Conservation (phyloP, 2,329 filamentous ascomycete genomes). For the Colletotrichum sp. region DNA sequence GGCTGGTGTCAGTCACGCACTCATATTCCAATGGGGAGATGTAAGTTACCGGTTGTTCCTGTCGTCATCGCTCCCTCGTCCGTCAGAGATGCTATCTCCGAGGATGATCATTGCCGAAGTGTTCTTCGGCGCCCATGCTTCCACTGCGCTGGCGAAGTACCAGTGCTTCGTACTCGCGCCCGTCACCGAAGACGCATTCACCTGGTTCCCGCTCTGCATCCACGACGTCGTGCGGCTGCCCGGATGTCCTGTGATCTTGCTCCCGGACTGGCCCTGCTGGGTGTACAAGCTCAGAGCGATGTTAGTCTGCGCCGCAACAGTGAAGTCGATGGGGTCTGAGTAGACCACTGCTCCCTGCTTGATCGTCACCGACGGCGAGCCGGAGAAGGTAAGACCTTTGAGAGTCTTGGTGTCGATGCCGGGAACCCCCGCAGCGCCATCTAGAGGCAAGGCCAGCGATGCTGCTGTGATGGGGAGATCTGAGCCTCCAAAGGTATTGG, state of each 20-base stretch:
- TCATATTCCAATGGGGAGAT: not conserved
- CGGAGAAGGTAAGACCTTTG: conserved; percentile 62
- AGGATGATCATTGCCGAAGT: conserved; percentile 57
- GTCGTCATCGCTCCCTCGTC: conserved; percentile 65
- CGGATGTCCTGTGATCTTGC: conserved; percentile 66
- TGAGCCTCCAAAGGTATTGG: conserved; percentile 67
- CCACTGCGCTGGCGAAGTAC: conserved; percentile 66
- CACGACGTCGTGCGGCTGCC: conserved; percentile 68
- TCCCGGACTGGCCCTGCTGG: conserved; percentile 58
- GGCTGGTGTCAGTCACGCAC: not conserved
- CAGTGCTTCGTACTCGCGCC: conserved; percentile 44
- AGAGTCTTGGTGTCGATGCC: conserved; percentile 57
- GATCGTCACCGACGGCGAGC: conserved; percentile 53
- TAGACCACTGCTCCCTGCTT: conserved; percentile 62
- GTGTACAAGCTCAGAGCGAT: conserved; percentile 65
- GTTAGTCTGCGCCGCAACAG: conserved; percentile 53
- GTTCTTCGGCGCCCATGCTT: conserved; percentile 54
- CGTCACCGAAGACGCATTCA: conserved; percentile 50
- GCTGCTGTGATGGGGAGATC: conserved; percentile 65
- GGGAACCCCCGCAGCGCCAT: conserved; percentile 57
- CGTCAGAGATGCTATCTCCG: conserved; percentile 72
- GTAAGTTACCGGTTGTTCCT: conserved; percentile 56
- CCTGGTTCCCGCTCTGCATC: conserved; percentile 63
- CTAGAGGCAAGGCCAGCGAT: conserved; percentile 59
- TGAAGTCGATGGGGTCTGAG: conserved; percentile 65